phyloP scores from a whole-genome alignment of 768 basidiomycete genomes.

The Tulasnella sp. region DNA sequence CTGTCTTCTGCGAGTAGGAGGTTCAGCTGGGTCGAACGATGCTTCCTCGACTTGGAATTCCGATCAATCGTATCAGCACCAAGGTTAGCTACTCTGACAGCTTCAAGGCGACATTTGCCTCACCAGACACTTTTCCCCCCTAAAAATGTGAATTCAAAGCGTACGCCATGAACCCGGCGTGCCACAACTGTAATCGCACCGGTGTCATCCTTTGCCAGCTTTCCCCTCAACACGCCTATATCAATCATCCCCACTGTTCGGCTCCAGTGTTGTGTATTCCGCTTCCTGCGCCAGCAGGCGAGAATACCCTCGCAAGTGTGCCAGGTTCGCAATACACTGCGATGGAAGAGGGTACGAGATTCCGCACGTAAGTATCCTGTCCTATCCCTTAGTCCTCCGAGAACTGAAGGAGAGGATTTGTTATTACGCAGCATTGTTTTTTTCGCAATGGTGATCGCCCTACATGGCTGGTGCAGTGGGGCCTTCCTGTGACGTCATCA shows the following conservation, averaged over 20 bases:
- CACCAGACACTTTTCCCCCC: no score
- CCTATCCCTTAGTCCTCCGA: neutral
- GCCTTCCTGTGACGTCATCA: no score
- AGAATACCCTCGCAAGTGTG: neutral
- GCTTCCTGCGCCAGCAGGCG: neutral
- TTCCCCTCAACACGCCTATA: neutral
- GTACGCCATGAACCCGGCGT: neutral
- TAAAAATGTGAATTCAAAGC: neutral
- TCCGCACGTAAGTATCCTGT: neutral
- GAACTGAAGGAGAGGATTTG: no score
- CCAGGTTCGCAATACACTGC: no score
- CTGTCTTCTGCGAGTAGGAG: neutral
- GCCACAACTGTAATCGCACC: neutral
- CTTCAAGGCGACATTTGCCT: neutral
- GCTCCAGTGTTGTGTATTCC: neutral
- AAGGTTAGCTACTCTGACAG: neutral
- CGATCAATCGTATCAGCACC: neutral
- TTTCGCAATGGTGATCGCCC: neutral
- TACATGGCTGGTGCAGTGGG: no score
- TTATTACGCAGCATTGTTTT: neutral
- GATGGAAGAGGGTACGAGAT: neutral
- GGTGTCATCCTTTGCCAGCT: neutral
- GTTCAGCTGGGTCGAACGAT: neutral
- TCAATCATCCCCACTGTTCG: neutral
- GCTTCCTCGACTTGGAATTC: neutral